Conservation (phyloP, 345 rosid species). For the Dipteronia dyeriana region DNA sequence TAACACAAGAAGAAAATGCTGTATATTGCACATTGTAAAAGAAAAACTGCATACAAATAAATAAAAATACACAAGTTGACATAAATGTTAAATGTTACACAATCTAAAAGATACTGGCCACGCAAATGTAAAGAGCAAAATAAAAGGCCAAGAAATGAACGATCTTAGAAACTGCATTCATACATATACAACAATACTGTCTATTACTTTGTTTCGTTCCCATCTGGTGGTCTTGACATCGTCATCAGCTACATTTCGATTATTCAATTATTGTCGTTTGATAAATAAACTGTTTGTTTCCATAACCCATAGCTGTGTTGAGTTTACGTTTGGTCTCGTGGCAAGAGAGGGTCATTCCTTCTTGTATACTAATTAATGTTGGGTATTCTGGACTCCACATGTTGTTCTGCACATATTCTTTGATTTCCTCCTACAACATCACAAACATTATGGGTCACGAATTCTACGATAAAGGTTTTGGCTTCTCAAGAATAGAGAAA, state of each 20-base stretch:
- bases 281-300: background rate
- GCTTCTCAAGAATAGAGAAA: background rate
- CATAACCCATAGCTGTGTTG: background rate
- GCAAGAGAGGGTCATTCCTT: constrained; percentile 32
- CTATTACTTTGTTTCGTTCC: background rate
- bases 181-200: background rate
- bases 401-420: constrained; percentile 64
- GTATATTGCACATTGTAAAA: no score
- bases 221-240: no score
- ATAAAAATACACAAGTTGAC: no score
- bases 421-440: constrained; percentile 71
- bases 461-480: background rate
- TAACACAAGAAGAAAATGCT: no score
- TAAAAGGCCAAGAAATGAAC: background rate
- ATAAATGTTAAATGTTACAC: background rate
- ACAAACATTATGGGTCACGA: background rate
- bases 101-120: background rate
- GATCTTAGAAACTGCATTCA: background rate
- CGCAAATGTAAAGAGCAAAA: background rate
- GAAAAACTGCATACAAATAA: no score
- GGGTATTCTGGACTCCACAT: constrained; percentile 97
- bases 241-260: background rate
- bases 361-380: constrained; percentile 64
- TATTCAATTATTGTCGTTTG: background rate
- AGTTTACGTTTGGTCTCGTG: background rate